Evolutionary conservation across 306 rosid species (phyloP), one percentile per base, ranked within the genome.

Genomic region (Lithocarpus polystachyus): DNA sequence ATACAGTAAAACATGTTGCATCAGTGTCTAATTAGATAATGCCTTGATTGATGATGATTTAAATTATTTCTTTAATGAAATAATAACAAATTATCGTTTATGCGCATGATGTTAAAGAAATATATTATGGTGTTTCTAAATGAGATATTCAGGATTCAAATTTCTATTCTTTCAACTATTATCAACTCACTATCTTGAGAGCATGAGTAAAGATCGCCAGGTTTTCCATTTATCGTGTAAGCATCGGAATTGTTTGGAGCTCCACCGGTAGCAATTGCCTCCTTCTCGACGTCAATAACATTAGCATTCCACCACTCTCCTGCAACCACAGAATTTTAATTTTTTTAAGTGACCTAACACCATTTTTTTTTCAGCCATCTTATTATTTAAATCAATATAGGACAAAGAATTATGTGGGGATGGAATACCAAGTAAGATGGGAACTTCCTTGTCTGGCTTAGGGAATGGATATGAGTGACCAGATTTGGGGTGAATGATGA

Each of bases 261-360:
- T 0, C 0, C 14, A 7, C 94, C 92, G 0, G 33, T 33, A 18
- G 77, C 73, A 1, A 71, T 60, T 5, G 37, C 90, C 18, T 76
- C n/a, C 0, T 71, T 61, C 85, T 75, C 91, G 23, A 82, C 22
- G 8, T 89, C 88, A 26, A 84, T 79, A 22, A 90, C 77, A 56
- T 83, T 88, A 23, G 65, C 88, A 71, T 90, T 89, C 89, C 92
- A 93, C 98, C 98, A 93, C 81, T 93, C 97, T 6, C 97, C 97
- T 92, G 68, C 60, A 84, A 67, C 1, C 4, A 19, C 0, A 33
- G 5, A 28, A 18, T 22, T 23, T 23, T 11, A 48, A 7, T 7
- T 40, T 40, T 6, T 40, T 40, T 40, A 40, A 40, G 45, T 40
- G 45, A 40, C 45, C 45, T 8, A 40, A 8, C 4, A 48, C 17